Conservation (phyloP, 805 yeast genomes). For the Zygosaccharomyces bailii region DNA sequence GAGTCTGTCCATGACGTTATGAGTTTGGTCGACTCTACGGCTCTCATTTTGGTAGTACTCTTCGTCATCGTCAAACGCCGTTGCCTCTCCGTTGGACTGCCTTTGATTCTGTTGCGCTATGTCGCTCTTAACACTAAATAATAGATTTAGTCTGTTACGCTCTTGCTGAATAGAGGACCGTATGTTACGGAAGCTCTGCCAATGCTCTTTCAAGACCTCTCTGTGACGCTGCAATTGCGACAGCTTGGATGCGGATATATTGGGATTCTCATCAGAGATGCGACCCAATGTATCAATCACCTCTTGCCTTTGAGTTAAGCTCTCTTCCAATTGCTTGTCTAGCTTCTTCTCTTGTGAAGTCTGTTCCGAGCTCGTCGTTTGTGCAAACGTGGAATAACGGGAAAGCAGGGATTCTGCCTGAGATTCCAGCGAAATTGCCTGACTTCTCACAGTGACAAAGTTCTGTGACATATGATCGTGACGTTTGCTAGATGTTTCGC, state of each 20-base stretch:
- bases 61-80: constrained; percentile 44
- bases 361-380: constrained; percentile 47
- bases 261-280: constrained; percentile 52
- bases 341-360: constrained; percentile 46
- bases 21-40: constrained; percentile 65
- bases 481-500: too few species aligned
- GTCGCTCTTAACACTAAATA: constrained; percentile 75
- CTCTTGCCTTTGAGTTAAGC: constrained; percentile 53
- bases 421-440: constrained; percentile 65
- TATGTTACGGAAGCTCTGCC: constrained; percentile 58
- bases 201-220: constrained; percentile 70
- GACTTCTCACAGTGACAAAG: constrained; percentile 65
- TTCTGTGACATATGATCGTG: constrained; percentile 30
- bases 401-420: constrained; percentile 56
- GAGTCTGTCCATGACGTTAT: constrained; percentile 72
- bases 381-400: constrained; percentile 52
- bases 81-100: constrained; percentile 10
- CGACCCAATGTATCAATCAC: constrained; percentile 49
- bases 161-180: constrained; percentile 61
- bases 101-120: constrained; percentile 58
- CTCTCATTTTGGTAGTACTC: constrained; percentile 79
- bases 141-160: constrained; percentile 68
- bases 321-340: constrained; percentile 48
- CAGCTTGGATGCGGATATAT: constrained; percentile 64
- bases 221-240: constrained; percentile 82